These are phyloP conservation scores for Debaryomycetaceae sp. DNA, from an alignment of 1,139 yeast genomes.

Conservation along the genomic window DNA sequence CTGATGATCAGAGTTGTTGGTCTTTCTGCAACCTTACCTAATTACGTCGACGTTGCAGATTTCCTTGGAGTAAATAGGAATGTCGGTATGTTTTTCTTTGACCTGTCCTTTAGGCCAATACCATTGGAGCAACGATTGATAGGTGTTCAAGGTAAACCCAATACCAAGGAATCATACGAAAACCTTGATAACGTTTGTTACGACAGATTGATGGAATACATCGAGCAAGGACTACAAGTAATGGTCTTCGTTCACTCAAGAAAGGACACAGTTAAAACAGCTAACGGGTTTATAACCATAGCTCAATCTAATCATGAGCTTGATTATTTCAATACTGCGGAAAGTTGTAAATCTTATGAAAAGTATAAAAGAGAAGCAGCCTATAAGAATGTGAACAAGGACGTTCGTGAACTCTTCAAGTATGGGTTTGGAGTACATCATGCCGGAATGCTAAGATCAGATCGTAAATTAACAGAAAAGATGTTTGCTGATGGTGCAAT, in stretches of 20 bases:
- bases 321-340: conserved; percentile 60
- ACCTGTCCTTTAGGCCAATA: conserved; percentile 89
- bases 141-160: conserved; percentile 85
- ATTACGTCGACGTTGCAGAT: conserved; percentile 91
- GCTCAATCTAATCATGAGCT: conserved; percentile 60
- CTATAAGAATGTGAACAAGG: conserved; percentile 68
- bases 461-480: conserved; percentile 84
- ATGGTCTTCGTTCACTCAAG: conserved; percentile 97
- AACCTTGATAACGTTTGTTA: conserved; percentile 76
- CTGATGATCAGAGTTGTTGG: conserved; percentile 96
- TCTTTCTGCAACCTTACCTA: conserved; percentile 93
- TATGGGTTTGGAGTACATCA: conserved; percentile 93
- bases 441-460: conserved; percentile 94
- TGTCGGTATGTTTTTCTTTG: conserved; percentile 91
- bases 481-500: conserved; percentile 85
- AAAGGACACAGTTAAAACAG: conserved; percentile 85
- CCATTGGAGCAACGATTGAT: conserved; percentile 85
- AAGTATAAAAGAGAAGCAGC: conserved; percentile 63
- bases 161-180: conserved; percentile 63
- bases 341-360: conserved; percentile 38
- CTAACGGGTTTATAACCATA: conserved; percentile 66
- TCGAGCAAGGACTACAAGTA: conserved; percentile 76
- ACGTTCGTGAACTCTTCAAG: conserved; percentile 74
- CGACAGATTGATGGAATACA: conserved; percentile 67
- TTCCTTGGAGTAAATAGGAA: conserved; percentile 88